phyloP scores from a whole-genome alignment of 352 stramenopile species.

The Phytopythium ostracodes region DNA sequence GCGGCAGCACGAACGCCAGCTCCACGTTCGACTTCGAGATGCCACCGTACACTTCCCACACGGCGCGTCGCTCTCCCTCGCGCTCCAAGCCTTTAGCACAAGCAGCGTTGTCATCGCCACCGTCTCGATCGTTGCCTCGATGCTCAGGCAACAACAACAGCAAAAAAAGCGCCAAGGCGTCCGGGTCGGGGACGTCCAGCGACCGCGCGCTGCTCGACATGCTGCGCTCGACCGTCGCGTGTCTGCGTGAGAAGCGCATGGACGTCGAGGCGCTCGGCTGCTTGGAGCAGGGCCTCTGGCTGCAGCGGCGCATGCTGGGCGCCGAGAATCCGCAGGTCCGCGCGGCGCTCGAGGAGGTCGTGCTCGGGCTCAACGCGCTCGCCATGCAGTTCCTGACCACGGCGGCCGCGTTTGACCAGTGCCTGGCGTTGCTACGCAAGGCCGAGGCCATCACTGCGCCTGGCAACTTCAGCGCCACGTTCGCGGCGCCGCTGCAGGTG shows the following conservation, averaged over 20 bases:
- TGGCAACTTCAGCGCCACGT: slow-evolving; percentile 47
- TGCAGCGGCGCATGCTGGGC: slow-evolving; percentile 76
- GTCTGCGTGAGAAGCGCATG: slow-evolving; percentile 71
- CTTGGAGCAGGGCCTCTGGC: slow-evolving; percentile 68
- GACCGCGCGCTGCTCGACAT: slow-evolving; percentile 68
- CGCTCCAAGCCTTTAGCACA: slow-evolving; percentile 9
- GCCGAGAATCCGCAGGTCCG: slow-evolving; percentile 52
- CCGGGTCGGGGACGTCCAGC: slow-evolving; percentile 12
- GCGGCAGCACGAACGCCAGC: slow-evolving; percentile 1
- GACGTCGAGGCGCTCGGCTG: slow-evolving; percentile 70
- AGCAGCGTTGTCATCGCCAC: background rate
- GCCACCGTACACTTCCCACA: slow-evolving; percentile 40
- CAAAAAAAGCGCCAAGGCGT: background rate
- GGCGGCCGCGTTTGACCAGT: slow-evolving; percentile 50
- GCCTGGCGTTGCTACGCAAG: slow-evolving; percentile 67
- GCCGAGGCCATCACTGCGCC: slow-evolving; percentile 62
- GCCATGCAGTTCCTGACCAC: slow-evolving; percentile 66
- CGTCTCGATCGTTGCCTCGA: background rate
- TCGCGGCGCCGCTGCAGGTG: slow-evolving; percentile 67
- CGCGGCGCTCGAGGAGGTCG: slow-evolving; percentile 51
- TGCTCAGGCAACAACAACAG: background rate
- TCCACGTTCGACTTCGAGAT: slow-evolving; percentile 31
- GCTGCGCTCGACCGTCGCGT: slow-evolving; percentile 60
- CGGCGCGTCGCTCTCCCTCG: slow-evolving; percentile 15
- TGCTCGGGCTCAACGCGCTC: slow-evolving; percentile 70